Conservation (phyloP, 2,329 filamentous ascomycete genomes). For the Microsporum audouinii region DNA sequence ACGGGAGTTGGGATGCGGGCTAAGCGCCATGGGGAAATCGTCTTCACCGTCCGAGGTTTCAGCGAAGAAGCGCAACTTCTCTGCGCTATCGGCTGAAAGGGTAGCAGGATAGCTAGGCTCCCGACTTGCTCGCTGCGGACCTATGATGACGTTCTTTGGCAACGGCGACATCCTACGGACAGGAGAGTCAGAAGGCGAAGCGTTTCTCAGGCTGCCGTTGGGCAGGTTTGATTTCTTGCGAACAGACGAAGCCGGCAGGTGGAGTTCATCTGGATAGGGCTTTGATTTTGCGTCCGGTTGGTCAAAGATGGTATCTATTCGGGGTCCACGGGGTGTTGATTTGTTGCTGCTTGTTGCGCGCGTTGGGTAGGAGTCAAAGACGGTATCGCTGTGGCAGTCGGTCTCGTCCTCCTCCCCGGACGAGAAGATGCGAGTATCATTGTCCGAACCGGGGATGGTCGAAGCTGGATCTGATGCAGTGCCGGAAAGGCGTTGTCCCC, state of each 20-base stretch:
- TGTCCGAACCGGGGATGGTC: conserved; percentile 49
- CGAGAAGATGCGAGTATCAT: conserved; percentile 45
- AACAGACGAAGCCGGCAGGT: neutral
- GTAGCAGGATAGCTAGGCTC: neutral
- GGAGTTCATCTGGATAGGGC: neutral
- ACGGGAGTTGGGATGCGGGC: neutral
- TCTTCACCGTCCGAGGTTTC: neutral
- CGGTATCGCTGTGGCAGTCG: conserved; percentile 50
- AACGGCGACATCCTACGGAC: neutral
- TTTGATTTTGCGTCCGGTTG: conserved; percentile 4
- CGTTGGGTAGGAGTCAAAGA: conserved; percentile 53
- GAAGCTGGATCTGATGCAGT: conserved; percentile 49
- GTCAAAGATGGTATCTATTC: conserved; percentile 54
- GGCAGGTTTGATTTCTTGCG: neutral
- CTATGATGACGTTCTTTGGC: neutral
- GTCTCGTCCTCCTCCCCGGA: conserved; percentile 51
- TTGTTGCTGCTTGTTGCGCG: conserved; percentile 42
- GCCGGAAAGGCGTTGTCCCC: conserved; percentile 43
- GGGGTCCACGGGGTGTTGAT: conserved; percentile 43
- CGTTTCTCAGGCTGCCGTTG: neutral
- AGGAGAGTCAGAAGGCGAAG: neutral
- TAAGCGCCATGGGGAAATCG: neutral
- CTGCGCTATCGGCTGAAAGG: neutral
- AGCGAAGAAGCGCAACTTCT: neutral
- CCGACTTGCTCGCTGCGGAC: neutral